A percentile compares a stretch with the other conserved stretches of the same genome.
Evolutionary conservation across 2,329 filamentous ascomycete species (phyloP).

Genomic region (Drechslera avenae): DNA sequence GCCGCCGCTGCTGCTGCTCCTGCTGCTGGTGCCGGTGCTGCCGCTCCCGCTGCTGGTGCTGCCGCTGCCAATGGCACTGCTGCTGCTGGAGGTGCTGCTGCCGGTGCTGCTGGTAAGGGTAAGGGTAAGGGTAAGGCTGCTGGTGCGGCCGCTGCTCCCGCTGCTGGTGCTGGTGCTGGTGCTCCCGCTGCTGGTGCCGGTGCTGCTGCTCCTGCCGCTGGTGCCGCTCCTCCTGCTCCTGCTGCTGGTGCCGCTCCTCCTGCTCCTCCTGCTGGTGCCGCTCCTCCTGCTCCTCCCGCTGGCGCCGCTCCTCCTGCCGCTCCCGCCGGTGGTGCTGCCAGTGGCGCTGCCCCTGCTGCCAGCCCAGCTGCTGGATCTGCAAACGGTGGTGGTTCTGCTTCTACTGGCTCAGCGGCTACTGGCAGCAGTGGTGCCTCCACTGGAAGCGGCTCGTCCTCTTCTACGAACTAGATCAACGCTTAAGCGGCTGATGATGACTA

Average conservation of each 20-base stretch:
- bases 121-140: background rate
- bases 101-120: background rate
- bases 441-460: background rate
- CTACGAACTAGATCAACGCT: background rate
- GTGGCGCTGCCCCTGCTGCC: background rate
- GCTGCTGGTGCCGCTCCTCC: background rate
- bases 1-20: background rate
- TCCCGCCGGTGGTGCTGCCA: slow-evolving; percentile 1
- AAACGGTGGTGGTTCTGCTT: background rate
- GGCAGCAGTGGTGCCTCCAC: background rate
- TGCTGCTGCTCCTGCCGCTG: background rate
- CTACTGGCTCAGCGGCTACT: background rate
- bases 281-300: background rate
- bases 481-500: slow-evolving; percentile 11
- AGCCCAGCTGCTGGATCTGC: too few species aligned
- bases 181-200: background rate
- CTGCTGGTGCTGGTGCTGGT: background rate
- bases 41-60: background rate
- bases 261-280: background rate
- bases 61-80: background rate
- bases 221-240: slow-evolving; percentile 45
- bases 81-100: background rate
- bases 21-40: background rate
- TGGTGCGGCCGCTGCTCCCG: slow-evolving; percentile 1
- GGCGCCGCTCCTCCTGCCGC: slow-evolving; percentile 1